Evolutionary conservation across 1,284 basidiomycete genomes (phyloP), one percentile per base, ranked within the genome.

Genomic region (Marasmius tenuissimus): DNA sequence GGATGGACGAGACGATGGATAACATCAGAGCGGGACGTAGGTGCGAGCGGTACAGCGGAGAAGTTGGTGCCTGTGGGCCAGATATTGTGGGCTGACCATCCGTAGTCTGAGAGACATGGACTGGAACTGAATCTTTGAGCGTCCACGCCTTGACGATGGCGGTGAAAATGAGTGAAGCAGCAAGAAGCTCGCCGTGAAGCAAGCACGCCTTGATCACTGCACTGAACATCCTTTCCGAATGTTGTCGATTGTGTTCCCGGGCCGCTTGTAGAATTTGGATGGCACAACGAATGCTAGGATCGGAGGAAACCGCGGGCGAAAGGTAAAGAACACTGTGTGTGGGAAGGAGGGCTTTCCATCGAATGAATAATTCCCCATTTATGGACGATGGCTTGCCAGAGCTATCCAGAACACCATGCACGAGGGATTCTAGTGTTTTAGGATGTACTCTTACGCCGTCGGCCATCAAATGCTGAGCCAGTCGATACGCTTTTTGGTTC

Each of bases 181-280:
- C 79, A 47, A 93, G 78, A 52, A 93, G 85, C 68, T 93, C 91
- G 34, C 90, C 89, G 56, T 93, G 89, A 50, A 91, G 72, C 11
- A 93, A 73, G 64, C 87, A 89, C 7, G 87, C 80, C 3, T 81
- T 77, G 65, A 93, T 79, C 48, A 91, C 71, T 2, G 78, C 76
- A 47, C 81, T 79, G 68, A 87, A 90, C 79, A 90, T 86, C 33
- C 78, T 74, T 27, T 81, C 75, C 5, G 85, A 83, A 42, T 85
- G 81, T 34, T 79, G 74, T 52, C 84, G 82, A 33, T 84, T 78
- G 49, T 83, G 80, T 39, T 79, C 73, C n/a, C 83, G 80, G 0
- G 88, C 88, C 3, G 77, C 72, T 47, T 77, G 68, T 18, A 91
- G 70, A 2, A 92, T 78, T 27, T 75, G 70, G 16, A 90, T 61